Evolutionary conservation across 371 early-diverging fungal species (phyloP).

Genomic region (Mucor racemosus): DNA sequence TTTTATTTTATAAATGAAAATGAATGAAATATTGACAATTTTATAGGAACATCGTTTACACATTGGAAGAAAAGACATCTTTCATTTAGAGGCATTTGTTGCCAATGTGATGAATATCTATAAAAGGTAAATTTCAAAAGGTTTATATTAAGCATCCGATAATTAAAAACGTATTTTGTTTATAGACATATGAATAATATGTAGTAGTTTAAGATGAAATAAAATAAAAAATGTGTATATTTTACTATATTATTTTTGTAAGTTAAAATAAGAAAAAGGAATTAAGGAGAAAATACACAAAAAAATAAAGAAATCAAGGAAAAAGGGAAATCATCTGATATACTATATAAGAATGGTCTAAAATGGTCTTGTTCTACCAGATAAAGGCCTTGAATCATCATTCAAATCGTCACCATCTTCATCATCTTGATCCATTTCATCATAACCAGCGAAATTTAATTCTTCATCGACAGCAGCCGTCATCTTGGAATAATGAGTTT

Average conservation of each 20-base stretch:
- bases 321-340: not conserved
- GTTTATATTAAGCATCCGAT: not conserved
- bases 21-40: not conserved
- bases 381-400: constrained; percentile 11
- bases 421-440: constrained; percentile 23
- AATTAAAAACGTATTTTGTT: not conserved
- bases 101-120: constrained; percentile 85
- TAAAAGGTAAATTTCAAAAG: constrained; percentile 35
- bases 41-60: constrained; percentile 84
- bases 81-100: constrained; percentile 98
- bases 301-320: not conserved
- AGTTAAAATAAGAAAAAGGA: no score
- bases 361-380: constrained; percentile 11
- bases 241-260: no score
- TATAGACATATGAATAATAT: constrained; percentile 19
- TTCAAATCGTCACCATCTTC: constrained; percentile 19
- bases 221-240: not conserved
- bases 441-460: constrained; percentile 25
- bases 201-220: not conserved
- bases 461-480: constrained; percentile 30
- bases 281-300: no score
- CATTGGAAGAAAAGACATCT: constrained; percentile 91
- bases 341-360: no score
- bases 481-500: constrained; percentile 39
- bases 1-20: constrained; percentile 10